phyloP scores from a whole-genome alignment of 768 basidiomycete species.

The Podaxis rugospora region DNA sequence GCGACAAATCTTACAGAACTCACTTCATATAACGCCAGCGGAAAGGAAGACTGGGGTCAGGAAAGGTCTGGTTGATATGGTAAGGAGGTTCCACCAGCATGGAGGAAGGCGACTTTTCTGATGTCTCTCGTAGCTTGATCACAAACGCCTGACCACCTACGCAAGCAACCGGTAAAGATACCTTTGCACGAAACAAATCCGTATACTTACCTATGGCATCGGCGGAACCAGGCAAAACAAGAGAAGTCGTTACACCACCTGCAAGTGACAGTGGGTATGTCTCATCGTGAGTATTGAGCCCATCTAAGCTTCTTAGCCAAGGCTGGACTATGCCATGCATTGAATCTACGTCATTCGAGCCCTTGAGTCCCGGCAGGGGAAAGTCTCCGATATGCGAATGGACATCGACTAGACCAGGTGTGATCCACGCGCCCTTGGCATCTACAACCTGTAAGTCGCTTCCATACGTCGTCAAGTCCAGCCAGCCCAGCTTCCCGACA shows the following conservation, averaged over 20 bases:
- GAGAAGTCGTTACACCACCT: conserved; percentile 76
- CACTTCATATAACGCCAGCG: conserved; percentile 80
- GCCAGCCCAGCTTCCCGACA: conserved; percentile 42
- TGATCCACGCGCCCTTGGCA: conserved; percentile 69
- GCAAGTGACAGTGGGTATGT: conserved; percentile 66
- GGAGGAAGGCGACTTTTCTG: conserved; percentile 64
- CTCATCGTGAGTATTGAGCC: conserved; percentile 76
- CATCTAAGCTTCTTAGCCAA: conserved; percentile 75
- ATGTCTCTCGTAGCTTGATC: conserved; percentile 73
- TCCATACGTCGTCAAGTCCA: conserved; percentile 21
- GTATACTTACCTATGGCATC: conserved; percentile 51
- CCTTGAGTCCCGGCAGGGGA: conserved; percentile 46
- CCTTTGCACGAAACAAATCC: neutral
- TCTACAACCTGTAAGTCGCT: conserved; percentile 49
- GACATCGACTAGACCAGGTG: conserved; percentile 68
- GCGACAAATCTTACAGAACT: conserved; percentile 13
- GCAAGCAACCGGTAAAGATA: neutral
- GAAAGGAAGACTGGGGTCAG: conserved; percentile 40
- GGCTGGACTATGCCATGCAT: conserved; percentile 39
- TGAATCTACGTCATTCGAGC: conserved; percentile 55
- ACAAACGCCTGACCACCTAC: conserved; percentile 70
- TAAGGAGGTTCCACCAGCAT: conserved; percentile 78
- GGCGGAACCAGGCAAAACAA: conserved; percentile 72
- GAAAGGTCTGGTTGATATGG: conserved; percentile 46
- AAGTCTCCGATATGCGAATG: conserved; percentile 66